Evolutionary conservation across 2,329 filamentous ascomycete genomes (phyloP), one percentile per base, ranked within the genome.

Genomic region (Xylaria arbuscula): DNA sequence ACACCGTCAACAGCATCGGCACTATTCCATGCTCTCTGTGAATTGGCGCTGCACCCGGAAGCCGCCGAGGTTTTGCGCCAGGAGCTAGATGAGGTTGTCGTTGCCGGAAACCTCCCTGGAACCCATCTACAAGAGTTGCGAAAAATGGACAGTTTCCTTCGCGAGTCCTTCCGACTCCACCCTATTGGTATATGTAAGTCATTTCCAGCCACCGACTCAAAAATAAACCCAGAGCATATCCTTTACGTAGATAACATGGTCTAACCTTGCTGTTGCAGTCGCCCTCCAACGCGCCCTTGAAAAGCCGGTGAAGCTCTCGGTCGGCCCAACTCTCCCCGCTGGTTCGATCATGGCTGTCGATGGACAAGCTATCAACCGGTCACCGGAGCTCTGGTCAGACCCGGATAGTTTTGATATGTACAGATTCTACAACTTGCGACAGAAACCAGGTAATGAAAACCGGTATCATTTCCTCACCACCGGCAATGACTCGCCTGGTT

Each of bases 111-210:
- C 4, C 58, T 67, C 2, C 48, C 68, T 2, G 17, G 32, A 15
- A 66, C 68, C 45, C 66, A 70, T 57, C 66, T 70, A 7, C 54
- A 62, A 15, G 66, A 68, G 42, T 36, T 70, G 1, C 55, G 38
- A 36, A 65, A 45, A 47, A 62, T 70, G 68, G 68, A 70, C 36
- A 68, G 68, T 24, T 66, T 70, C 38, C 42, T 70, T 4, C 62
- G 68, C 13, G 65, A 70, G 38, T 63, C 66, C 13, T 58, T 61
- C 36, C 62, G 68, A 24, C 17, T 70, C n/a, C 51, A 70, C 42
- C 65, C 66, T 17, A 19, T 66, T 28, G 40, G 68, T 13, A 17
- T 53, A 2, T 63, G 65, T 70, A 68, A 65, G 68, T 62, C 5
- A 13, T 24, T 2, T 22, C 10, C 1, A 19, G 6, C 13, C 3